Evolutionary conservation across 768 basidiomycete species (phyloP), one percentile per base, ranked within the genome.

Genomic region (Boletus sp.): DNA sequence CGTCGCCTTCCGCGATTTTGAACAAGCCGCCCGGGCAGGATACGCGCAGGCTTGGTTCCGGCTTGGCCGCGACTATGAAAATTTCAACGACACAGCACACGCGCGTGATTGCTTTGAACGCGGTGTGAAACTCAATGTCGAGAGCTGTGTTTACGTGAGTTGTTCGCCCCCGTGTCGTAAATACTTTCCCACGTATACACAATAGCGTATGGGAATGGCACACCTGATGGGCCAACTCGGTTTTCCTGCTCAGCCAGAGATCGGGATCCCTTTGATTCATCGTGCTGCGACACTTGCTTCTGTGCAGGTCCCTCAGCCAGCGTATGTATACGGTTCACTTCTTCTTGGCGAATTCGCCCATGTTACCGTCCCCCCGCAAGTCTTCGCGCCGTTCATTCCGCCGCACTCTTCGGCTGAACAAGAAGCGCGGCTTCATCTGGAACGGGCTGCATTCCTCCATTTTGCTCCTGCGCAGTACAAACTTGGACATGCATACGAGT

Each of bases 381-480:
- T 83, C 39, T 78, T 90, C 45, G 55, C 75, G 1, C 79, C 84
- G 4, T 75, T 78, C 59, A 75, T 87, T 35, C 81, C 86, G 0
- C 74, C 79, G 0, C 75, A 76, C 37, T 78, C 76, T 32, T 72
- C 76, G 5, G 64, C 72, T 23, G 65, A 75, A 33, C 72, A 78
- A 43, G 89, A 92, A 65, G 89, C 93, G 0, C 80, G 87, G 11
- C 79, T 81, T 41, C 83, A 88, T 62, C 79, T 98, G 32, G 92
- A 96, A 64, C 80, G 86, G 5, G 87, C 93, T 0, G 95, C 95
- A 0, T 93, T 82, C 69, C 80, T 97, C 19, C 81, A 84, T 51
- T 96, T 91, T 63, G 77, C 89, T 0, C 88, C 93, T 0, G 88
- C 90, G 0, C 93, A 95, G 64, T 95, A 93, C 77, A 97, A 96